Conservation (phyloP, 2,329 filamentous ascomycete genomes). For the Amauroascus verrucosus region DNA sequence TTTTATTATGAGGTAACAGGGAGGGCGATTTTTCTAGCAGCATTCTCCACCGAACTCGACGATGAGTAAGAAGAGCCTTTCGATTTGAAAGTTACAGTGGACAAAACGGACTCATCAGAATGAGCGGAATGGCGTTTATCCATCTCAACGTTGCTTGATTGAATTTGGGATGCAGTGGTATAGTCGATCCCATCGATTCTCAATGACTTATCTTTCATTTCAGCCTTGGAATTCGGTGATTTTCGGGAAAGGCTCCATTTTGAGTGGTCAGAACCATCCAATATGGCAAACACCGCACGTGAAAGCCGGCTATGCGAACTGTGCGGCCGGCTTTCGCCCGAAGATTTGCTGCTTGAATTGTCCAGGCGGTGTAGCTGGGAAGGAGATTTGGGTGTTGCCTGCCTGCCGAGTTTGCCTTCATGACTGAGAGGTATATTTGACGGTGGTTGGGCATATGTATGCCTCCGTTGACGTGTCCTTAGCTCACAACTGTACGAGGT, state of each 20-base stretch:
- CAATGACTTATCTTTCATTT: not conserved
- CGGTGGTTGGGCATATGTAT: conserved; percentile 34
- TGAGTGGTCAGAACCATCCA: conserved; percentile 8
- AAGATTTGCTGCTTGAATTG: not conserved
- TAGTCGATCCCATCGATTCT: not conserved
- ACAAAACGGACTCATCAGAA: not conserved
- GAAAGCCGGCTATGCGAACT: conserved; percentile 13
- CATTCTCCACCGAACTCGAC: not conserved
- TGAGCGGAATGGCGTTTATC: not conserved
- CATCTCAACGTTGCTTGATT: not conserved
- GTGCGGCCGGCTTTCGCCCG: conserved; percentile 9
- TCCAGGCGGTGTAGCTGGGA: not conserved
- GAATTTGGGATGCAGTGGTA: not conserved
- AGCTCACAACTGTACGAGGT: conserved; percentile 1
- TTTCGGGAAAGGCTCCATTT: not conserved
- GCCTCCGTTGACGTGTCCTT: conserved; percentile 24
- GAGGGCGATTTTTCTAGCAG: not conserved
- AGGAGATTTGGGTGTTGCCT: not conserved
- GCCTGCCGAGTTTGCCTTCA: conserved; percentile 1
- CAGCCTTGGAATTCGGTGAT: not conserved
- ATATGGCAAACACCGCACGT: conserved; percentile 7
- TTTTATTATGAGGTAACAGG: conserved; percentile 4
- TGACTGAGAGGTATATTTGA: conserved; percentile 17
- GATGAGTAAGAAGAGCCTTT: not conserved
- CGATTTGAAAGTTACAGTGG: not conserved